These are phyloP conservation scores for Alloteropsis semialata DNA, from an alignment of 176 grass and related monocot species.

Conservation along the genomic window DNA sequence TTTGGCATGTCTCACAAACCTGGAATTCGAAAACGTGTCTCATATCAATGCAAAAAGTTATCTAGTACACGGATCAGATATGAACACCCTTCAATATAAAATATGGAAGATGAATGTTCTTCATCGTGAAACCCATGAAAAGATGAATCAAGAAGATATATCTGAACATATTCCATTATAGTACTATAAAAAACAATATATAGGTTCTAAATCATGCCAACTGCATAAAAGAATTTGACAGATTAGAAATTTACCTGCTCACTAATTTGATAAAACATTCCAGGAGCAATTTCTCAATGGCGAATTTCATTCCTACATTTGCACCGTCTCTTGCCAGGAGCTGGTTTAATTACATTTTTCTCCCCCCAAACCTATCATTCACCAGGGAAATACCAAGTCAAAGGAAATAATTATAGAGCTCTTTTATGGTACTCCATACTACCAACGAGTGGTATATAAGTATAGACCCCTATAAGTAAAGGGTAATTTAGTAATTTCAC, in stretches of 20 bases:
- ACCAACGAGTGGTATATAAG: no score
- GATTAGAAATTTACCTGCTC: constrained; percentile 57
- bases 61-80: background rate
- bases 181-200: background rate
- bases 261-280: constrained; percentile 83
- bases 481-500: no score
- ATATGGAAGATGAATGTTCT: background rate
- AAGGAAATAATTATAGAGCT: background rate
- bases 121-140: background rate
- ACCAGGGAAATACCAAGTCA: background rate
- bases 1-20: constrained; percentile 84
- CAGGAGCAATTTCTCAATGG: constrained; percentile 75
- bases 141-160: background rate
- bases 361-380: constrained; percentile 75
- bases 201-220: background rate
- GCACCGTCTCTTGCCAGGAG: constrained; percentile 71
- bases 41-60: background rate
- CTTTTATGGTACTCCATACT: no score
- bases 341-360: constrained; percentile 84
- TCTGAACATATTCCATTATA: background rate
- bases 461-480: no score
- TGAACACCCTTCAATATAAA: background rate
- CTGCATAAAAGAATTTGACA: background rate
- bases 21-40: constrained; percentile 17
- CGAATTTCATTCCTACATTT: constrained; percentile 88